Evolutionary conservation across 192 early-diverging fungal species (phyloP).

Genomic region (Pecoramyces ruminantium): DNA sequence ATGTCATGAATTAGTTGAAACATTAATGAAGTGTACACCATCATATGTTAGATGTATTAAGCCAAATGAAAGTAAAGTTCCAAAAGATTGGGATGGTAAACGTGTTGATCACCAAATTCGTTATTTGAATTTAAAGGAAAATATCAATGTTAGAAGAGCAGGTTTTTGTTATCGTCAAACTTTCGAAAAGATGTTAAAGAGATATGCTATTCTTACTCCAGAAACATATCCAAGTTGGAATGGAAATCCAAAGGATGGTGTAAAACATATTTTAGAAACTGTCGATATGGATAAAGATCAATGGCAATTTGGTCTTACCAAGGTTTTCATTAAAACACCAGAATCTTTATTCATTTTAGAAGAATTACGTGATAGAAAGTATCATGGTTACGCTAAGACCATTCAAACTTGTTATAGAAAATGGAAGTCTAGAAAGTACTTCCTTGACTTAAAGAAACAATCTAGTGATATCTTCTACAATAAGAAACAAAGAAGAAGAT

Average conservation of each 20-base stretch:
- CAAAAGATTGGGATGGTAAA: slow-evolving; percentile 76
- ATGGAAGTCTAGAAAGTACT: slow-evolving; percentile 73
- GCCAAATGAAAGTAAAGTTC: slow-evolving; percentile 87
- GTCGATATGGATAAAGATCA: slow-evolving; percentile 66
- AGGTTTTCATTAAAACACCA: slow-evolving; percentile 89
- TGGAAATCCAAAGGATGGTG: slow-evolving; percentile 52
- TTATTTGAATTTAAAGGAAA: slow-evolving; percentile 87
- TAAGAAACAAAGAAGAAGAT: slow-evolving; percentile 83
- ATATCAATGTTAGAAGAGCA: slow-evolving; percentile 91
- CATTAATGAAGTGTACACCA: slow-evolving; percentile 87
- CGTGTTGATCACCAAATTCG: slow-evolving; percentile 91
- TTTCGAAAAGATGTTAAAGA: slow-evolving; percentile 71
- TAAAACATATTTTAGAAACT: slow-evolving; percentile 65
- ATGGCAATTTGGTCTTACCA: slow-evolving; percentile 91
- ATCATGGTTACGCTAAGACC: slow-evolving; percentile 83
- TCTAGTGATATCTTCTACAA: slow-evolving; percentile 75
- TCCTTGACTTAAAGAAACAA: slow-evolving; percentile 81
- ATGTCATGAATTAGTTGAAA: slow-evolving; percentile 68
- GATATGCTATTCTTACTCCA: slow-evolving; percentile 64
- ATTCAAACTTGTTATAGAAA: slow-evolving; percentile 85
- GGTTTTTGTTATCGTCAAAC: slow-evolving; percentile 93
- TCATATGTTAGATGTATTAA: slow-evolving; percentile 95
- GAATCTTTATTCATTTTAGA: slow-evolving; percentile 87
- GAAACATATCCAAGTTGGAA: slow-evolving; percentile 61
- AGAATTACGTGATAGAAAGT: slow-evolving; percentile 83